These are phyloP conservation scores for Cercospora sesami DNA, from an alignment of 2,329 filamentous ascomycete species.

Conservation along the genomic window DNA sequence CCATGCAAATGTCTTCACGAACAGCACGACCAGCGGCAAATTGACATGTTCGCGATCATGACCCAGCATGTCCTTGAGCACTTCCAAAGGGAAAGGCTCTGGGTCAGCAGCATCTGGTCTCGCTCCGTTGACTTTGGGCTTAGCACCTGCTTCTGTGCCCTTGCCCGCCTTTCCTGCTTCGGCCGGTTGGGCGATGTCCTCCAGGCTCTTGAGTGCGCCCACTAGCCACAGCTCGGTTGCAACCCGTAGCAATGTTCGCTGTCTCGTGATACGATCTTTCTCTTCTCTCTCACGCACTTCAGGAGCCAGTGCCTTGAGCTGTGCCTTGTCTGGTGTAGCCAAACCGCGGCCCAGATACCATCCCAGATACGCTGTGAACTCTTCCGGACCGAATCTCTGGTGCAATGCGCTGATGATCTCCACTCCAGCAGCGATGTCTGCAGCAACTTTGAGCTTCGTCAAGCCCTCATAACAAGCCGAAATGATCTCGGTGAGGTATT, in stretches of 20 bases:
- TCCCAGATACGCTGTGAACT: conserved; percentile 88
- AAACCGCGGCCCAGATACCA: conserved; percentile 91
- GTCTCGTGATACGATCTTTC: conserved; percentile 84
- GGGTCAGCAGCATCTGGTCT: conserved; percentile 65
- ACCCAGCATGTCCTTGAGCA: conserved; percentile 93
- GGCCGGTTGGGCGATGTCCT: conserved; percentile 65
- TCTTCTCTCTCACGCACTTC: conserved; percentile 93
- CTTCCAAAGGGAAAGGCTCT: conserved; percentile 93
- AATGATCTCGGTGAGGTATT: conserved; percentile 95
- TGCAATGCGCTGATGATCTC: conserved; percentile 95
- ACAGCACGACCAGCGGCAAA: conserved; percentile 85
- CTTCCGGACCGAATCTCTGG: conserved; percentile 84
- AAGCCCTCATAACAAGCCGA: conserved; percentile 93
- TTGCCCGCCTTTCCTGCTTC: conserved; percentile 61
- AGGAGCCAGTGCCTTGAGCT: conserved; percentile 72
- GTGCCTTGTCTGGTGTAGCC: conserved; percentile 82
- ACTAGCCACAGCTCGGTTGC: conserved; percentile 97
- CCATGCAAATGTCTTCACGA: conserved; percentile 95
- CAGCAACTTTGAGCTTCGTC: conserved; percentile 84
- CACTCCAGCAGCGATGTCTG: conserved; percentile 87
- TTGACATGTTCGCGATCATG: conserved; percentile 92
- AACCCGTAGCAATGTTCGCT: conserved; percentile 81
- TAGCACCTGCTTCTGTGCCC: conserved; percentile 58
- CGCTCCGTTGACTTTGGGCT: conserved; percentile 59
- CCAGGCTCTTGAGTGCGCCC: conserved; percentile 78